phyloP scores from a whole-genome alignment of 306 rosid species.

The Inga oerstediana region DNA sequence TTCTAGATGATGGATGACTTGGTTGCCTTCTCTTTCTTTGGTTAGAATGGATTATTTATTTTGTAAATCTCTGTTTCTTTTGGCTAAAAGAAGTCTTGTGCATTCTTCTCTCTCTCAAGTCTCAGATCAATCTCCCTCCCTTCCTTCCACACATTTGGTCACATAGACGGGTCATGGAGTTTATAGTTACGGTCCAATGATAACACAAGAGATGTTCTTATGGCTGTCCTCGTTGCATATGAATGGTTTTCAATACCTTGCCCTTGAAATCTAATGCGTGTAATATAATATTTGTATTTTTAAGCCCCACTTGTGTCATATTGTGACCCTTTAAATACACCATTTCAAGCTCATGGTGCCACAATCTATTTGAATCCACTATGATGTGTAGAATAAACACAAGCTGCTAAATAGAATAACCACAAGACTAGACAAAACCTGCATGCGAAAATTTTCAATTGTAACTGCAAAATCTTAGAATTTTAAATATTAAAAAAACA shows the following conservation, averaged over 20 bases:
- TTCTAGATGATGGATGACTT: conserved; percentile 28
- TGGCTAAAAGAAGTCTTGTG: conserved; percentile 9
- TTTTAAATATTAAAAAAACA: not conserved
- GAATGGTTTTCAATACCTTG: not conserved
- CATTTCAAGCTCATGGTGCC: not conserved
- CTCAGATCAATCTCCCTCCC: not conserved
- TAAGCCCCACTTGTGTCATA: not conserved
- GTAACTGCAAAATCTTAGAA: not conserved
- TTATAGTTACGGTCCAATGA: not conserved
- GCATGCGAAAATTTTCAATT: not conserved
- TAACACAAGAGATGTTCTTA: not conserved
- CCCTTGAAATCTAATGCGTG: not conserved
- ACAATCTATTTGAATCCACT: not conserved
- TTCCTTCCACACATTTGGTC: not conserved
- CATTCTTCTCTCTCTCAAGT: conserved; percentile 9
- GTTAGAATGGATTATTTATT: conserved; percentile 1
- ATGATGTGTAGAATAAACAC: not conserved
- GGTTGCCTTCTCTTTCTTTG: conserved; percentile 13
- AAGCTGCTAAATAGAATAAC: not conserved
- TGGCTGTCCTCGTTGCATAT: not conserved
- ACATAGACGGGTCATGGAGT: not conserved
- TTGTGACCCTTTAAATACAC: not conserved
- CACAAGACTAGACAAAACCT: not conserved
- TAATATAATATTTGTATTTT: not conserved
- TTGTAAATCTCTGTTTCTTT: conserved; percentile 32